A percentile compares a stretch with the other conserved stretches of the same genome.
Conservation (phyloP, 1,284 basidiomycete genomes). For the Leccinum olivaceoglutinosum region DNA sequence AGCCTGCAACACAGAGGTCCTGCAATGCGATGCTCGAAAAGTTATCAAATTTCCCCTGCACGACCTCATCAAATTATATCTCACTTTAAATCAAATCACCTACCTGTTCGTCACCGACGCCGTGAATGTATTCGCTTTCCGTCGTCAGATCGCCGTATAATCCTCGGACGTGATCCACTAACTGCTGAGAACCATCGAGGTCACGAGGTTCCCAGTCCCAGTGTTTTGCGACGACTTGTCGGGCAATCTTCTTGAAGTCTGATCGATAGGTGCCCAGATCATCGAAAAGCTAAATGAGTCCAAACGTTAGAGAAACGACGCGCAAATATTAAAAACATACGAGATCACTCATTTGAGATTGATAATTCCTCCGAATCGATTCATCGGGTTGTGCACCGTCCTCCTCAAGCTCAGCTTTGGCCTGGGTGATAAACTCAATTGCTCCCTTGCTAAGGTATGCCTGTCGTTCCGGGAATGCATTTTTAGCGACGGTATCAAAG, state of each 20-base stretch:
- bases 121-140: not conserved
- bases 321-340: not conserved
- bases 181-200: not conserved
- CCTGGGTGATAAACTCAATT: not conserved
- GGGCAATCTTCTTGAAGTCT: not conserved
- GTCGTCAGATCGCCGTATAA: not conserved
- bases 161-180: not conserved
- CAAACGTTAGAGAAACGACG: not conserved
- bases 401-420: not conserved
- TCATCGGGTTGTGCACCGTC: not conserved
- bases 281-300: not conserved
- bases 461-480: not conserved
- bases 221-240: not conserved
- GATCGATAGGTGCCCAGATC: not conserved
- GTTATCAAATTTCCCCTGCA: not conserved
- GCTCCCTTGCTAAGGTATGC: not conserved
- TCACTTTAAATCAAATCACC: not conserved
- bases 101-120: not conserved
- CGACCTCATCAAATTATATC: not conserved
- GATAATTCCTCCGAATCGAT: not conserved
- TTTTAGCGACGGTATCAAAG: not conserved
- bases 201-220: not conserved
- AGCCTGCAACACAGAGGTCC: not conserved
- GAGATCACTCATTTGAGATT: not conserved
- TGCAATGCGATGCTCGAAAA: not conserved